Conservation (phyloP, 352 stramenopile genomes). For the Globisporangium yorkense region DNA sequence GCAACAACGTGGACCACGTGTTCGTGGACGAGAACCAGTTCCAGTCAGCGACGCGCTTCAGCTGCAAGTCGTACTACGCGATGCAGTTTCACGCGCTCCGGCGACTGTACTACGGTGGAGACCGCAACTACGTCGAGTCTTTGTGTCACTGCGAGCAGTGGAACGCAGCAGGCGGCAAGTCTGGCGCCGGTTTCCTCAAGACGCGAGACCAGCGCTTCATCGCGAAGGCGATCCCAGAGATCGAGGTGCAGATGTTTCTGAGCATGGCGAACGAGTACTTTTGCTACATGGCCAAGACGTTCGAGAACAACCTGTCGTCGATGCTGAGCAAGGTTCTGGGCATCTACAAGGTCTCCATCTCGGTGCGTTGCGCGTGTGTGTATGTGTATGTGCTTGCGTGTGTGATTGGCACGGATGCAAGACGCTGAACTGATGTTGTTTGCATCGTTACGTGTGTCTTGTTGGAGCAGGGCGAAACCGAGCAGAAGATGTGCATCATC, state of each 20-base stretch:
- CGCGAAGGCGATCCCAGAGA: conserved; percentile 81
- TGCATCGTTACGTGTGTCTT: neutral
- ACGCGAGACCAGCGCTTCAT: conserved; percentile 86
- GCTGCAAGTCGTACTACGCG: conserved; percentile 86
- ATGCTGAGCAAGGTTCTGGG: conserved; percentile 87
- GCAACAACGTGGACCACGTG: conserved; percentile 81
- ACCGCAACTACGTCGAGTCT: conserved; percentile 85
- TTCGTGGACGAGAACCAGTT: conserved; percentile 87
- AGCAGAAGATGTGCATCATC: conserved; percentile 83
- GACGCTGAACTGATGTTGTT: neutral
- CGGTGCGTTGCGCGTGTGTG: conserved; percentile 17
- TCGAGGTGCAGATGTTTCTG: conserved; percentile 87
- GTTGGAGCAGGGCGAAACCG: conserved; percentile 36
- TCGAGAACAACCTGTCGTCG: conserved; percentile 79
- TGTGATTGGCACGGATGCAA: neutral
- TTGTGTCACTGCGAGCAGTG: conserved; percentile 83
- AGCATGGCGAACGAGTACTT: conserved; percentile 89
- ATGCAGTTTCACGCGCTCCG: conserved; percentile 86
- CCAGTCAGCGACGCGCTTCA: conserved; percentile 72
- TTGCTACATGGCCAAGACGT: conserved; percentile 85
- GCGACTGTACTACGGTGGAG: conserved; percentile 77
- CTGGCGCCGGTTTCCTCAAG: conserved; percentile 79
- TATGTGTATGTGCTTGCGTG: neutral
- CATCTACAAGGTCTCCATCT: conserved; percentile 84
- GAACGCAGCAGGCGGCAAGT: conserved; percentile 84